Evolutionary conservation across 306 rosid genomes (phyloP).

Genomic region (Lotus japonicus): DNA sequence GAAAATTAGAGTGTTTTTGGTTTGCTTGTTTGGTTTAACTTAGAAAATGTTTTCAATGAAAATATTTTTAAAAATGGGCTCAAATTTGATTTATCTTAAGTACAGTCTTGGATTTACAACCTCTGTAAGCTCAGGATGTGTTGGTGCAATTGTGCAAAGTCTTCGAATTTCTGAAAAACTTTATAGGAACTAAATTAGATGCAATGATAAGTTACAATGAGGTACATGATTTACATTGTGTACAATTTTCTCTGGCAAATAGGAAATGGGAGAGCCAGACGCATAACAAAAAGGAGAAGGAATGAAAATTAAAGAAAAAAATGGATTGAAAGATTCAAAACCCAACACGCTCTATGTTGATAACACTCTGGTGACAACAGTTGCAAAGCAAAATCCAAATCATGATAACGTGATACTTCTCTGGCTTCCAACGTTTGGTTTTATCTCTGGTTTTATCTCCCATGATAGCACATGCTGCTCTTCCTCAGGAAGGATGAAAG

Average conservation of each 20-base stretch:
- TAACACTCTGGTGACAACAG: neutral
- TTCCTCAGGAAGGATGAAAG: conserved; percentile 65
- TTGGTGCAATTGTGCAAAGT: too few relatives aligned
- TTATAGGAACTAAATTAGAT: too few relatives aligned
- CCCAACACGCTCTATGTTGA: neutral
- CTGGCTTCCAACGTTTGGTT: conserved; percentile 56
- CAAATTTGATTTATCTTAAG: too few relatives aligned
- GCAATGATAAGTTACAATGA: neutral
- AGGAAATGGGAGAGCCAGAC: neutral
- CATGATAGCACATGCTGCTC: conserved; percentile 65
- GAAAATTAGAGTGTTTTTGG: neutral
- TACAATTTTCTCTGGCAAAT: neutral
- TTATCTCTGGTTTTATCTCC: conserved; percentile 78
- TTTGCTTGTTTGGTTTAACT: too few relatives aligned
- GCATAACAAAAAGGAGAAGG: neutral
- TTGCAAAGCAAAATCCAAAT: conserved; percentile 17
- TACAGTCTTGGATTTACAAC: too few relatives aligned
- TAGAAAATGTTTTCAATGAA: too few relatives aligned
- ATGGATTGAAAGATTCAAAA: conserved; percentile 17
- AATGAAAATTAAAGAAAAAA: neutral
- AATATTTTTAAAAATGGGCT: too few relatives aligned
- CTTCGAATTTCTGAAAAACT: too few relatives aligned
- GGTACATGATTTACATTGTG: conserved; percentile 11
- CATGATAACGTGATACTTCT: conserved; percentile 61
- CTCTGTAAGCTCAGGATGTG: too few relatives aligned